These are phyloP conservation scores for Calonectria crousiana DNA, from an alignment of 2,329 filamentous ascomycete species.

Conservation along the genomic window DNA sequence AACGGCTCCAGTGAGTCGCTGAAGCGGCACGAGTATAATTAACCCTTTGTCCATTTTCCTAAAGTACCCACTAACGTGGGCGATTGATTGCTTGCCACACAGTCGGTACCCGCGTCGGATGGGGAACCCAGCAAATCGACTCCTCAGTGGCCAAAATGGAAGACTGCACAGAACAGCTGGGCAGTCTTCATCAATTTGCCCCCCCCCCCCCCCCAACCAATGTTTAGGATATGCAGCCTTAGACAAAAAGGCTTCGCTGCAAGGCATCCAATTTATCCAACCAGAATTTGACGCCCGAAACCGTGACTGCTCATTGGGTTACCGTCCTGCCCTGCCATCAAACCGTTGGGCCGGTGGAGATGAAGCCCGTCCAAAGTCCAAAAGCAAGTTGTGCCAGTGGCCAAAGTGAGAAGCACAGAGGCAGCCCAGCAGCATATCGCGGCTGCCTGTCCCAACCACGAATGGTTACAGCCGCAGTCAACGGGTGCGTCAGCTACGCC, in stretches of 20 bases:
- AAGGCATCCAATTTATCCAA: not conserved
- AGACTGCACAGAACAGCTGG: not conserved
- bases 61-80: not conserved
- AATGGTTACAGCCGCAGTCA: not conserved
- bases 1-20: not conserved
- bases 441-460: not conserved
- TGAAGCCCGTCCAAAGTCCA: not conserved
- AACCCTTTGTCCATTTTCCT: not conserved
- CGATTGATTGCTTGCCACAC: conserved; percentile 6
- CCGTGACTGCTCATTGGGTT: not conserved
- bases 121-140: not conserved
- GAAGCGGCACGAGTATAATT: not conserved
- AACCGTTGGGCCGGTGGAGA: not conserved
- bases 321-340: not conserved
- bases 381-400: not conserved
- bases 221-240: not conserved
- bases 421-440: conserved; percentile 1
- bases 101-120: not conserved
- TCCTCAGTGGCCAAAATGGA: conserved; percentile 2
- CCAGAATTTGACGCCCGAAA: conserved; percentile 2
- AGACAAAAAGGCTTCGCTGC: not conserved
- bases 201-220: not conserved
- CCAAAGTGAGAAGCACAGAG: not conserved
- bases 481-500: not conserved
- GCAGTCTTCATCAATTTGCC: not conserved